Evolutionary conservation across 139 green algal genomes (phyloP), one percentile per base, ranked within the genome.

Genomic region (Coccomyxa sp.): DNA sequence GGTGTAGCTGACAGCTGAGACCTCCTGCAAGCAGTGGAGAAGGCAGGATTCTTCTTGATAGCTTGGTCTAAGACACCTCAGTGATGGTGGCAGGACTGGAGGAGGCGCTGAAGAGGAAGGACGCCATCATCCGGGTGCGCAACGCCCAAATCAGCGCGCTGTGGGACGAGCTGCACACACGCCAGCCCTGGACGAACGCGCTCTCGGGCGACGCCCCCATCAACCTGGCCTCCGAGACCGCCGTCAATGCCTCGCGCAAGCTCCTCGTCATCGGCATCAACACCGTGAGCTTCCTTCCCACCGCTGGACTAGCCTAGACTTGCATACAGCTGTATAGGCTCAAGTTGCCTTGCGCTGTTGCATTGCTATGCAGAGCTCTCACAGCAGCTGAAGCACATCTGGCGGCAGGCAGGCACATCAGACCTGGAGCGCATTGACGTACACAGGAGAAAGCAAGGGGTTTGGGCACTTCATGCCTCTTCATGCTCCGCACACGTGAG

Each of bases 131-230:
- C 36, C 78, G 81, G 34, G 82, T 83, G 24, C 79, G 87, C 41
- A 90, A 90, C 64, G 85, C 82, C 8, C 80, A 91, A 80, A 81
- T 91, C 18, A 79, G 75, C 0, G 74, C 85, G 3, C 79, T 91
- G 34, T 91, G 84, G 87, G 84, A 88, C 40, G 87, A 91, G 79
- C 78, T 90, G 81, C 83, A 89, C 79, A 91, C 87, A 8, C 68
- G 78, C 78, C 81, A 86, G 54, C 87, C 87, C 34, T 91, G 87
- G 87, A 82, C 77, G 22, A 83, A 81, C 7, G 80, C 77, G 35
- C 69, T 84, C 34, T 34, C 29, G 24, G 73, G 70, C 2, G 73
- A 75, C 33, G 55, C 29, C 22, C 68, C 44, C 22, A 50, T 79
- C 73, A 73, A 14, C 64, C 64, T 71, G 64, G 64, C 64, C 29